Evolutionary conservation across 2,329 filamentous ascomycete species (phyloP).

Genomic region (Cytospora paraplurivora): DNA sequence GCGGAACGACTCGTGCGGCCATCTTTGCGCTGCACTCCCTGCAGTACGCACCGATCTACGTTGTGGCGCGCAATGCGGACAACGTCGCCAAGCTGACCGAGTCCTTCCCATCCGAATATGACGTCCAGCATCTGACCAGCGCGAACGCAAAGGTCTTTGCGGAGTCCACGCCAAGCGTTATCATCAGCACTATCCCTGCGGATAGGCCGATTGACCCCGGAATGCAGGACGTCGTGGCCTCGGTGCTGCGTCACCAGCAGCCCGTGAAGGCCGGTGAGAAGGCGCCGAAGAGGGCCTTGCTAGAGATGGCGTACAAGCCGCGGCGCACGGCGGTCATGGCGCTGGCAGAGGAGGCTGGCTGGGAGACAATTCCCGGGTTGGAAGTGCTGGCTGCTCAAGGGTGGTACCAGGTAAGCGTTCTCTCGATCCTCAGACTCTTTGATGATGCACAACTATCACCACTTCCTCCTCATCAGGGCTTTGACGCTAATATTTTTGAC

Average conservation of each 20-base stretch:
- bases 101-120: constrained; percentile 74
- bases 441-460: not conserved
- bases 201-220: constrained; percentile 76
- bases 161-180: constrained; percentile 61
- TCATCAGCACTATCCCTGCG: constrained; percentile 89
- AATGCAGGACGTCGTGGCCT: constrained; percentile 66
- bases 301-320: constrained; percentile 98
- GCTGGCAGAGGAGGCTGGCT: constrained; percentile 74
- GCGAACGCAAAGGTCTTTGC: constrained; percentile 53
- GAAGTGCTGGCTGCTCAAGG: constrained; percentile 90
- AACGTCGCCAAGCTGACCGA: constrained; percentile 69
- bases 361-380: constrained; percentile 82
- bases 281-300: constrained; percentile 58
- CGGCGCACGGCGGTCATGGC: constrained; percentile 81
- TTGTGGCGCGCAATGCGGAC: constrained; percentile 73
- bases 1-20: constrained; percentile 88
- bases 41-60: constrained; percentile 82
- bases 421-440: not conserved
- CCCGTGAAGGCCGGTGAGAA: constrained; percentile 38
- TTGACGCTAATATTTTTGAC: constrained; percentile 31
- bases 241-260: constrained; percentile 48
- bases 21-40: constrained; percentile 85
- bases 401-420: constrained; percentile 72
- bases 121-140: constrained; percentile 64
- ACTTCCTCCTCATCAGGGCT: constrained; percentile 2